These are phyloP conservation scores for Ceratocystiopsis sp. DNA, from an alignment of 2,329 filamentous ascomycete genomes.

Conservation along the genomic window DNA sequence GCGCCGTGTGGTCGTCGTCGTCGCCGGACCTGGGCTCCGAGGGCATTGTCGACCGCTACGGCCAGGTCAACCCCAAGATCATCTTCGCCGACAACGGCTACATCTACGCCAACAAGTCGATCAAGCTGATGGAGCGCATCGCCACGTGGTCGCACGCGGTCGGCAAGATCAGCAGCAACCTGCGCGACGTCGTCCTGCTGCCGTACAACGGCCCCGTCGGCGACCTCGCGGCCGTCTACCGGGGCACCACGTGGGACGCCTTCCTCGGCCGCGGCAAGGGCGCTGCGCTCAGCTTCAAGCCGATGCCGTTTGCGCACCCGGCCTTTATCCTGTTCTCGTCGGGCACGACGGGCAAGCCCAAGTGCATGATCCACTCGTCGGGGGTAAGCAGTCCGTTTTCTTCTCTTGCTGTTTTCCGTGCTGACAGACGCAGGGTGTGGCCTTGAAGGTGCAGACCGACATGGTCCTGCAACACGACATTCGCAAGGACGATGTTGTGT, in stretches of 20 bases:
- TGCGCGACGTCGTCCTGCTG: conserved; percentile 3
- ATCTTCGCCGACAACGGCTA: conserved; percentile 5
- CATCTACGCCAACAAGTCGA: conserved; percentile 4
- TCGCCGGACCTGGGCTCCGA: conserved; percentile 7
- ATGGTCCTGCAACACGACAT: conserved; percentile 6
- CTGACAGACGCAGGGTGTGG: conserved; percentile 1
- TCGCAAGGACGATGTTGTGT: conserved; percentile 2
- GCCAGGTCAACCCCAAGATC: conserved; percentile 6
- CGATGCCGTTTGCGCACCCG: conserved; percentile 3
- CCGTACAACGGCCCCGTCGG: neutral
- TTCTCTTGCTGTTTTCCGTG: neutral
- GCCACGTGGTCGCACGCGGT: conserved; percentile 1
- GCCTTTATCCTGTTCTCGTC: conserved; percentile 5
- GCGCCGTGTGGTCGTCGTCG: conserved; percentile 7
- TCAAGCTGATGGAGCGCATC: neutral
- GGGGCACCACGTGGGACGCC: neutral
- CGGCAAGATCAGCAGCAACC: neutral
- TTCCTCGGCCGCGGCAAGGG: conserved; percentile 1
- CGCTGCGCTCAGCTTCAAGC: neutral
- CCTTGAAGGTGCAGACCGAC: conserved; percentile 4
- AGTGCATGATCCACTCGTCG: conserved; percentile 4
- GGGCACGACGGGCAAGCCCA: conserved; percentile 4
- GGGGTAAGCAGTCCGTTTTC: neutral
- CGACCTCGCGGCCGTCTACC: neutral
- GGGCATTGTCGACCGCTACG: conserved; percentile 5